Evolutionary conservation across 2,329 filamentous ascomycete genomes (phyloP), one percentile per base, ranked within the genome.

Genomic region (Paracoccidioides lutzii): DNA sequence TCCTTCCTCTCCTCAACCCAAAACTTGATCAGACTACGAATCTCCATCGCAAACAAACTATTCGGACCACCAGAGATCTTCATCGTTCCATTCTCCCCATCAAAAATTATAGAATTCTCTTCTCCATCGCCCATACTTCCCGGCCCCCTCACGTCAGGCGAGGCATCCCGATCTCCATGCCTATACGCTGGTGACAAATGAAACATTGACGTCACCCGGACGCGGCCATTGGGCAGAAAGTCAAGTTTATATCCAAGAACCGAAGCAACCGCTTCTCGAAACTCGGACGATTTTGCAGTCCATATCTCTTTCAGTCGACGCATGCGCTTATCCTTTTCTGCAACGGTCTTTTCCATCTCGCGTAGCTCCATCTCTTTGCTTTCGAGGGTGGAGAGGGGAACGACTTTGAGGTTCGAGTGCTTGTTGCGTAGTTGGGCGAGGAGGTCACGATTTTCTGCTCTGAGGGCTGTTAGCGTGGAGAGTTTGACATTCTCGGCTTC

Each of bases 141-240:
- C 1, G 69, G 66, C 1, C 71, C 71, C 14, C 63, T 59, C 6
- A 67, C 64, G 67, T 88, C 82, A 65, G 87, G 83, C 55, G 87
- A 82, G 5, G 78, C 67, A 69, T 81, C 73, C 0, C 61, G 55
- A 54, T 71, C 68, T 7, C 71, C 71, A 52, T 73, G 71, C 52
- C 71, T 62, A 56, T 74, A 74, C 9, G 69, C 70, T 59, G 72
- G 71, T 2, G 81, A 84, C 0, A 90, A 85, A 67, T 87, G 87
- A 67, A 91, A 94, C 61, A 91, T 86, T 58, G 81, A 86, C 55
- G 91, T 94, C 28, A 96, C 88, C 37, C 89, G 85, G 72, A 96
- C 94, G 65, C 95, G 91, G 44, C 93, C 93, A 69, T 95, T 95
- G n/a, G 90, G 90, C 68, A 96, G 85, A 69, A 98, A 97, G 37